A percentile compares a stretch with the other conserved stretches of the same genome.
Conservation (phyloP, 257 asterid genomes). For the Lavandula angustifolia region DNA sequence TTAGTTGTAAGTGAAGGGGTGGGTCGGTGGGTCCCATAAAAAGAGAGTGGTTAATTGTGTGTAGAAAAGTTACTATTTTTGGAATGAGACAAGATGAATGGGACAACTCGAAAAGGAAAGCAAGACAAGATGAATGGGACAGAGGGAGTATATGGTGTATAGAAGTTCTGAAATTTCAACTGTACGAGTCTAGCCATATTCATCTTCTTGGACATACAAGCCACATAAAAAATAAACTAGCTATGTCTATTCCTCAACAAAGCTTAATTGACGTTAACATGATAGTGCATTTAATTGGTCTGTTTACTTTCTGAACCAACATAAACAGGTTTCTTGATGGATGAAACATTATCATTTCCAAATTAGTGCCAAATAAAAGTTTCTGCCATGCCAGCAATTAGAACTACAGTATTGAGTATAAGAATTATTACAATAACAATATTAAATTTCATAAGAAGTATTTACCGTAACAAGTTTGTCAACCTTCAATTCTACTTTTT, state of each 20-base stretch:
- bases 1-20: too few relatives aligned
- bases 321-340: conserved; percentile 10
- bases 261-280: conserved; percentile 16
- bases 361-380: neutral
- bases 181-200: conserved; percentile 19
- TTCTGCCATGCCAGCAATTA: conserved; percentile 8
- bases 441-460: conserved; percentile 20
- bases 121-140: too few relatives aligned
- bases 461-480: conserved; percentile 82
- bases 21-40: too few relatives aligned
- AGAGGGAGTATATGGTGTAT: too few relatives aligned
- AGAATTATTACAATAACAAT: conserved; percentile 1
- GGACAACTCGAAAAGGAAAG: too few relatives aligned
- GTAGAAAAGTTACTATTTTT: too few relatives aligned
- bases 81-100: too few relatives aligned
- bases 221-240: neutral
- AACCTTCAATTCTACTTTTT: conserved; percentile 84
- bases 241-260: conserved; percentile 11
- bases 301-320: conserved; percentile 24
- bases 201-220: conserved; percentile 20
- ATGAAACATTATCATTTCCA: conserved; percentile 9
- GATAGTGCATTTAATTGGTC: conserved; percentile 10
- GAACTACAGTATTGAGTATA: conserved; percentile 9
- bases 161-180: neutral
- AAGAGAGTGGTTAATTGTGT: too few relatives aligned